These are phyloP conservation scores for Podaxis mareebaensis DNA, from an alignment of 768 basidiomycete genomes.

Conservation along the genomic window DNA sequence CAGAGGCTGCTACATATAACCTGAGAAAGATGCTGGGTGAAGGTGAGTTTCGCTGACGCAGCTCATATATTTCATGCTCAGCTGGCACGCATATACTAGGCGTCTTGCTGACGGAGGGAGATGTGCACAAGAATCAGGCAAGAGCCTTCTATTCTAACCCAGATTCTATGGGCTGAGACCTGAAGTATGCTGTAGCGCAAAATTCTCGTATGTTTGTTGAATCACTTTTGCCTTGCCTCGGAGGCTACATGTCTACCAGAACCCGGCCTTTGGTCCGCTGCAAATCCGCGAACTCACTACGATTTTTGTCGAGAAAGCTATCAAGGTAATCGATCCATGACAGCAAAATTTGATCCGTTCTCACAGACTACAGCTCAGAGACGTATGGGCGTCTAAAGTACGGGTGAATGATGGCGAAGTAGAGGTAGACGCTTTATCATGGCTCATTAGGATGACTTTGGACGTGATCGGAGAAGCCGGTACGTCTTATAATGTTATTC, in stretches of 20 bases:
- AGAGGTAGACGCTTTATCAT: conserved; percentile 48
- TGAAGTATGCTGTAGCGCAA: conserved; percentile 30
- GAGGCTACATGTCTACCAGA: conserved; percentile 32
- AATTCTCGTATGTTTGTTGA: conserved; percentile 33
- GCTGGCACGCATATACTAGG: conserved; percentile 30
- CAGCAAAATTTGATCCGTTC: not conserved
- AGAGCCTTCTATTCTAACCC: not conserved
- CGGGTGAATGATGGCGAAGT: conserved; percentile 24
- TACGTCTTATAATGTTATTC: not conserved
- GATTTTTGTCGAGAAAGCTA: conserved; percentile 54
- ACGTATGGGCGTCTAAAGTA: conserved; percentile 42
- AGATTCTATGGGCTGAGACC: no score
- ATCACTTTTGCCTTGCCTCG: not conserved
- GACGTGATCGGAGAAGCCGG: conserved; percentile 17
- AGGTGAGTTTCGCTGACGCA: conserved; percentile 23
- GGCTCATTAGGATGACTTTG: conserved; percentile 13
- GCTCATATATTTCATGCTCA: not conserved
- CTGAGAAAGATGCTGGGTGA: conserved; percentile 43
- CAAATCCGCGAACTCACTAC: conserved; percentile 57
- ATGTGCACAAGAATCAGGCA: conserved; percentile 45
- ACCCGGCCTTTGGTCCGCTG: conserved; percentile 62
- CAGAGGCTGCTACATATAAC: conserved; percentile 36
- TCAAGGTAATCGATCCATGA: conserved; percentile 35
- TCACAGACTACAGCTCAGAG: conserved; percentile 41
- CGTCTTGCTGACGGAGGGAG: conserved; percentile 46